Percentiles rank a stretch among this genome's conserved stretches.
phyloP scores from a whole-genome alignment of 2,329 filamentous ascomycete genomes.

The Rhexocercosporidium sp. region DNA sequence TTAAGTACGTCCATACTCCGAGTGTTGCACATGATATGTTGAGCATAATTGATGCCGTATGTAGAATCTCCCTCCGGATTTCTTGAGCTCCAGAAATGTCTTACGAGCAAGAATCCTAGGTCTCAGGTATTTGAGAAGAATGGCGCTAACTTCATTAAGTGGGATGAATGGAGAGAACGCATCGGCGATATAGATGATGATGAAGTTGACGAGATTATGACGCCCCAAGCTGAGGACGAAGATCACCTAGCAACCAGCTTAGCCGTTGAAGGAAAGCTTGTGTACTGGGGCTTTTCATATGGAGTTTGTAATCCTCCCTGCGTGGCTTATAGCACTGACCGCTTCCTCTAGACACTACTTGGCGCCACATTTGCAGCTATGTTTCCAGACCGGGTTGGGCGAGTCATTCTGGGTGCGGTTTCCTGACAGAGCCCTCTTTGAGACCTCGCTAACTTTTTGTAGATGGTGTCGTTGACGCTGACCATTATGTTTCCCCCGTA shows the following conservation, averaged over 20 bases:
- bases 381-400: slow-evolving; percentile 50
- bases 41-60: slow-evolving; percentile 40
- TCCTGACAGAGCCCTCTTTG: not conserved
- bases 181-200: not conserved
- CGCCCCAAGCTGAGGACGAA: not conserved
- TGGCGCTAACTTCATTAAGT: slow-evolving; percentile 9
- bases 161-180: slow-evolving; percentile 37
- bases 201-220: not conserved
- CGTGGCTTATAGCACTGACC: not conserved
- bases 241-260: not conserved
- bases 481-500: slow-evolving; percentile 34
- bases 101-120: not conserved
- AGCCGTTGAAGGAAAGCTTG: slow-evolving; percentile 37
- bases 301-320: slow-evolving; percentile 33
- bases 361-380: slow-evolving; percentile 52
- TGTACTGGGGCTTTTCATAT: slow-evolving; percentile 59
- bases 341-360: slow-evolving; percentile 37
- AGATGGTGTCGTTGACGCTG: slow-evolving; percentile 39
- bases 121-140: not conserved
- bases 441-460: slow-evolving; percentile 44
- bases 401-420: slow-evolving; percentile 45
- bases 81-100: not conserved
- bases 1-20: slow-evolving; percentile 40
- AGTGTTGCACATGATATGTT: slow-evolving; percentile 46
- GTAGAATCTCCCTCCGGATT: not conserved